These are phyloP conservation scores for Helichrysum umbraculigerum DNA, from an alignment of 129 eudicot genomes.

Conservation along the genomic window DNA sequence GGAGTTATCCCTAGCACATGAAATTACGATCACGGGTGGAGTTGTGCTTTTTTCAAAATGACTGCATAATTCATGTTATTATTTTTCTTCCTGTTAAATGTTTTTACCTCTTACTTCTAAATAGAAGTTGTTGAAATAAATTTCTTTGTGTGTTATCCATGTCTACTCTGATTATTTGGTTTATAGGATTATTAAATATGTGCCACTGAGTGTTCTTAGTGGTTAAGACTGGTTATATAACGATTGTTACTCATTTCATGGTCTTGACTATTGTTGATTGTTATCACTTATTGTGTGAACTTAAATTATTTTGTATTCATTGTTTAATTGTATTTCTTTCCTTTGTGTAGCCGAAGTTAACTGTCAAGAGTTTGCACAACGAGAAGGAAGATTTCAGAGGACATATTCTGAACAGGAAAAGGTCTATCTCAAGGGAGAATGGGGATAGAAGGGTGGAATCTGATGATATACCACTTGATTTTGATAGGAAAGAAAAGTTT, in stretches of 20 bases:
- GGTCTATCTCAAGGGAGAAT: conserved; percentile 34
- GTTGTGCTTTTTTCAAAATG: neutral
- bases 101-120: neutral
- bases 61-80: neutral
- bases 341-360: conserved; percentile 52
- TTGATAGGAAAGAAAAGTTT: conserved; percentile 85
- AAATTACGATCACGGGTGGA: neutral
- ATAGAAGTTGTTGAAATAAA: neutral
- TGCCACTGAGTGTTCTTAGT: neutral
- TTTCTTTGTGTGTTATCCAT: neutral
- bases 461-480: conserved; percentile 56
- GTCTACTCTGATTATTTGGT: neutral
- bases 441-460: conserved; percentile 29
- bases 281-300: neutral
- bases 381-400: conserved; percentile 47
- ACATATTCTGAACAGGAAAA: conserved; percentile 41
- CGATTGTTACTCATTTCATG: neutral
- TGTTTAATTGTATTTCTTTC: conserved; percentile 15
- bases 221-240: neutral
- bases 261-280: neutral
- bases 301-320: neutral
- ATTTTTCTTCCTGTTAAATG: neutral
- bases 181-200: neutral
- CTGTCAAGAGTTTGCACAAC: conserved; percentile 40
- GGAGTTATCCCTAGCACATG: neutral